Base-by-base conservation (phyloP, 1,284 basidiomycete species). In the Lignosus rhinocerotis region DNA sequence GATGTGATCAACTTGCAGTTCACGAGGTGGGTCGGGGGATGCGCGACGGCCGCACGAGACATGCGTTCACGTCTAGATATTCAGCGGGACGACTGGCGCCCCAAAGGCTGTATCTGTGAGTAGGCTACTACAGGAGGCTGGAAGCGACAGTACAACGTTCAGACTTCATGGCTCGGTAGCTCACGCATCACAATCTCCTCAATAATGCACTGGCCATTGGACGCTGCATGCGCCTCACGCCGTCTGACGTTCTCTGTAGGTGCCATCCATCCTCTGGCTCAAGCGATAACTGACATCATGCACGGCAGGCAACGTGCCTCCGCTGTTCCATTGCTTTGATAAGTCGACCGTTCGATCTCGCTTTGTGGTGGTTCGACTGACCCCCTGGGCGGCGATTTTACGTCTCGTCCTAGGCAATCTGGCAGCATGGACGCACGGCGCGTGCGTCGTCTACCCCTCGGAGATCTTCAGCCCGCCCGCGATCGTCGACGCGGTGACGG, bases 261-360 rank as follows among this genome's bases (percentile, higher is more conserved):
- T 74, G 19, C 19, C 10, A 7, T 42, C 9, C 2, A 19, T 32
- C 25, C 11, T 34, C n/a, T 44, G 25, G 30, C 31, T 19, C 19
- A 8, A 11, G 10, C n/a, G 6, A 21, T 5, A 17, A n/a, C 42
- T 16, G 33, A 16, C 33, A 12, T 46, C 42, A n/a, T n/a, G n/a
- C n/a, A 19, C 17, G 49, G 9, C 51, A 90, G 88, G 88, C 76
- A 92, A 93, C 63, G 85, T 85, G 1, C 90, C 91, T 1, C 90
- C 90, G 0, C 72, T 93, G 0, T 93, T 93, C 69, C 90, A 94
- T 70, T 94, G 92, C 68, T 93, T 93, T 82, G 92, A 91, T 92
- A 73, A 87, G 90, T 88, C 16, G 39, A 36, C 21, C 32, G 56
- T 33, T 42, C 19, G 57, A 8, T 1, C 34, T 25, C n/a, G 45